A percentile compares a stretch with the other conserved stretches of the same genome.
phyloP scores from a whole-genome alignment of 768 basidiomycete species.

The Leucocoprinus leucothites region DNA sequence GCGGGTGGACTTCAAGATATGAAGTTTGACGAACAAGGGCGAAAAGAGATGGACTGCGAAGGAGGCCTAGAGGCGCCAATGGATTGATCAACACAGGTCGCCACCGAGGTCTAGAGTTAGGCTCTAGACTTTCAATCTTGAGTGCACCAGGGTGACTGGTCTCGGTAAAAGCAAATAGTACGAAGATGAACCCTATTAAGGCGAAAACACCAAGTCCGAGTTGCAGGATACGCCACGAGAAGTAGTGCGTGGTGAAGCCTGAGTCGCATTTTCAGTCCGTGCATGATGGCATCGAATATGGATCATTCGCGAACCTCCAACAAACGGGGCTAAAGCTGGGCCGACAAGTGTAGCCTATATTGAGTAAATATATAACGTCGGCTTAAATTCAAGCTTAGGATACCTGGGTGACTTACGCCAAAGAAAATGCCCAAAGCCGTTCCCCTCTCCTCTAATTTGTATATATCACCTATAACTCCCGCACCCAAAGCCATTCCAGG shows the following conservation, averaged over 20 bases:
- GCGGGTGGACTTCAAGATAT: too few species aligned
- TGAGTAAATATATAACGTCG: background rate
- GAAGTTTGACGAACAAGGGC: slow-evolving; percentile 32
- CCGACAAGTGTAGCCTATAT: background rate
- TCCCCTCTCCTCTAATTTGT: slow-evolving; percentile 53
- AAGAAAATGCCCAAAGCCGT: slow-evolving; percentile 56
- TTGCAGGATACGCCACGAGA: too few species aligned
- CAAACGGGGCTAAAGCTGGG: slow-evolving; percentile 44
- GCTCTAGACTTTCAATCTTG: background rate
- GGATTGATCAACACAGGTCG: too few species aligned
- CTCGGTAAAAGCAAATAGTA: too few species aligned
- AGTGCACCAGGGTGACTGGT: too few species aligned
- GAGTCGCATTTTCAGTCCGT: too few species aligned
- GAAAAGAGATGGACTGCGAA: too few species aligned
- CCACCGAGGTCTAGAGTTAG: background rate
- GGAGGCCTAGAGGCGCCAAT: too few species aligned
- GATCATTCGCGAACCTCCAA: slow-evolving; percentile 36
- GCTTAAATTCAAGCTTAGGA: background rate
- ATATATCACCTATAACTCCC: slow-evolving; percentile 61
- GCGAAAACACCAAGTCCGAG: too few species aligned
- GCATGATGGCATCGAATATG: too few species aligned
- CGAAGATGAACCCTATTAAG: too few species aligned
- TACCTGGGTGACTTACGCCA: slow-evolving; percentile 29
- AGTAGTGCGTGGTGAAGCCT: too few species aligned
- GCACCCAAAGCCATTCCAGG: slow-evolving; percentile 49